Base-by-base conservation (phyloP, 805 yeast species). In the Kuraishia hungarica region DNA sequence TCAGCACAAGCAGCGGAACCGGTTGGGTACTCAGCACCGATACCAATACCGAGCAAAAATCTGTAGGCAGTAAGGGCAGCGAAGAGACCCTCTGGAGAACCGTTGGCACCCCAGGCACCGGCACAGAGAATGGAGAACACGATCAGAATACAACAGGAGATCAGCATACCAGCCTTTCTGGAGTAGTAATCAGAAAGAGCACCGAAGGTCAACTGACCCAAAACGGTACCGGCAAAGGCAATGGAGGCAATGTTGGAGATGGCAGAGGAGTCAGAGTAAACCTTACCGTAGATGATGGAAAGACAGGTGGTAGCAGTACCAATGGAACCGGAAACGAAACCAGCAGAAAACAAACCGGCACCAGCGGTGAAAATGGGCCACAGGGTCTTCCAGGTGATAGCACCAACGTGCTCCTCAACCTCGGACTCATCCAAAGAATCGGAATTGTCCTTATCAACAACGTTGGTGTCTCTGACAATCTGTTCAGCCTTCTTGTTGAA, bases 21-120 rank as follows among this genome's bases (percentile, higher is more conserved):
- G 15, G 96, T 86, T 51, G 97, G 96, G 67, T 92, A 92, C 72
- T 92, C 98, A 52, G 96, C 92, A 63, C 98, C 98, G 62, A 93
- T 88, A 64, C 92, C 96, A 60, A 89, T 75, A 72, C 98, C 98
- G 52, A 92, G 73, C 71, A 92, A 86, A 69, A 89, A 89, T 69
- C 98, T 80, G 68, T 86, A 89, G 8, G 85, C 86, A 8, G 96
- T 89, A 54, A 92, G 72, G 20, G 94, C 93, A 17, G 90, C 85
- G 58, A 92, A 81, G 74, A 91, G 78, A 47, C 97, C 97, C 53
- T 79, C 74, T 2, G 89, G 79, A 39, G 83, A 73, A 50, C 85
- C 85, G 47, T 78, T 80, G 17, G 75, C 82, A 63, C 97, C 97
- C 96, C 97, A 93, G 21, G 89, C 82, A 55, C 89, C 96, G 6